Conservation (phyloP, 148 eudicot genomes). For the Rhododendron kiyosumense region DNA sequence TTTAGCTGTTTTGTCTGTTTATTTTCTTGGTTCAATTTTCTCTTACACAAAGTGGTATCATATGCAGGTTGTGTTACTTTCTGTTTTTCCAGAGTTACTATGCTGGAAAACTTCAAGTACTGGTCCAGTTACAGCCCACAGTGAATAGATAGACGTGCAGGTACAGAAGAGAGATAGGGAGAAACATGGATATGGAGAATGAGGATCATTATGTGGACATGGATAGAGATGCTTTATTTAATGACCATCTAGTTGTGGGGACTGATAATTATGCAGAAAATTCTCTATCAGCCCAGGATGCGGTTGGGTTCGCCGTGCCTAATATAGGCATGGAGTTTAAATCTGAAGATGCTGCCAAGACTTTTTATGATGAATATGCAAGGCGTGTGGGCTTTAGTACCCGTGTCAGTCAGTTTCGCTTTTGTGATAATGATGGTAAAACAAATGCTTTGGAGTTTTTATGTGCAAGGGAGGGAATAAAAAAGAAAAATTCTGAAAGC, state of each 20-base stretch:
- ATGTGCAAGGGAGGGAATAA: constrained; percentile 46
- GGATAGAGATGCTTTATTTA: constrained; percentile 42
- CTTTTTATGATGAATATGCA: constrained; percentile 68
- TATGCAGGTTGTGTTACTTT: background rate
- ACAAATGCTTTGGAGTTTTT: constrained; percentile 36
- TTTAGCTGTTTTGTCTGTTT: background rate
- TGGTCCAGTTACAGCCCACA: constrained; percentile 5
- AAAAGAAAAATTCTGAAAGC: constrained; percentile 36
- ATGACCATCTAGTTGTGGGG: constrained; percentile 3
- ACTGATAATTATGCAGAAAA: constrained; percentile 19
- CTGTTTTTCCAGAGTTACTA: background rate
- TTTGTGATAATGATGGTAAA: constrained; percentile 30
- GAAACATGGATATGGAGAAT: constrained; percentile 40
- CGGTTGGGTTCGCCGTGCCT: constrained; percentile 45
- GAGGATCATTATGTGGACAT: constrained; percentile 41
- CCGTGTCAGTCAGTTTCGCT: constrained; percentile 31
- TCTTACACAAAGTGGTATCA: background rate
- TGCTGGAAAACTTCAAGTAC: background rate
- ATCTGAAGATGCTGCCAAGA: constrained; percentile 59
- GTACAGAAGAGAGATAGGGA: background rate
- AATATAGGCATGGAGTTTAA: constrained; percentile 67
- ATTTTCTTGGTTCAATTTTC: background rate
- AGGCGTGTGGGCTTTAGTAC: constrained; percentile 52
- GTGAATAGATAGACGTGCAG: background rate
- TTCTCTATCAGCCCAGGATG: constrained; percentile 30